A percentile compares a stretch with the other conserved stretches of the same genome.
Conservation (phyloP, 2,329 filamentous ascomycete genomes). For the Orbilia javanica region DNA sequence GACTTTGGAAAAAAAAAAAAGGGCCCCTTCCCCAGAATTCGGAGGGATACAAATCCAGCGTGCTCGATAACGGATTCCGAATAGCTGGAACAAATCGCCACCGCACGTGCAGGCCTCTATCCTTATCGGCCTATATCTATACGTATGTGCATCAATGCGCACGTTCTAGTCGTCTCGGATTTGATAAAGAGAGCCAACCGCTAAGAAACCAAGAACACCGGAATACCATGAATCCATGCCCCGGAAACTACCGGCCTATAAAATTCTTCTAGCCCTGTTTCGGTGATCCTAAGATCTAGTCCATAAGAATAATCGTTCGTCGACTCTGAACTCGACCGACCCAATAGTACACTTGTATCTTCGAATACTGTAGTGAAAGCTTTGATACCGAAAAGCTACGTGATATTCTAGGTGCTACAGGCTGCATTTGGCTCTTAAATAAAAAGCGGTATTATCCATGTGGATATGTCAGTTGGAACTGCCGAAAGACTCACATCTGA, state of each 20-base stretch:
- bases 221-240: background rate
- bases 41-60: background rate
- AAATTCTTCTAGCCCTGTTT: background rate
- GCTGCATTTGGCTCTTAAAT: background rate
- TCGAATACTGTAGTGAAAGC: background rate
- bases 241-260: background rate
- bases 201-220: background rate
- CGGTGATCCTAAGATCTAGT: background rate
- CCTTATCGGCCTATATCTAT: background rate
- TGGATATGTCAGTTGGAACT: background rate
- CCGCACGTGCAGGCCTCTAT: background rate
- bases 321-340: background rate
- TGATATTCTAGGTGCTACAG: background rate
- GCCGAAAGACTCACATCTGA: slow-evolving; percentile 13
- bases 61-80: background rate
- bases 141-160: background rate
- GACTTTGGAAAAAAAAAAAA: background rate
- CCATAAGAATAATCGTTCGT: background rate
- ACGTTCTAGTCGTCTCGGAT: background rate
- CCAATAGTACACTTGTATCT: too few species aligned
- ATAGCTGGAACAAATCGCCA: background rate
- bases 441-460: background rate
- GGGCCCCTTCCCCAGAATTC: background rate
- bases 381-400: background rate
- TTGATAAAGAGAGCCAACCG: too few species aligned